phyloP scores from a whole-genome alignment of 1,139 yeast genomes.

The Nakaseomyces nivariensis region DNA sequence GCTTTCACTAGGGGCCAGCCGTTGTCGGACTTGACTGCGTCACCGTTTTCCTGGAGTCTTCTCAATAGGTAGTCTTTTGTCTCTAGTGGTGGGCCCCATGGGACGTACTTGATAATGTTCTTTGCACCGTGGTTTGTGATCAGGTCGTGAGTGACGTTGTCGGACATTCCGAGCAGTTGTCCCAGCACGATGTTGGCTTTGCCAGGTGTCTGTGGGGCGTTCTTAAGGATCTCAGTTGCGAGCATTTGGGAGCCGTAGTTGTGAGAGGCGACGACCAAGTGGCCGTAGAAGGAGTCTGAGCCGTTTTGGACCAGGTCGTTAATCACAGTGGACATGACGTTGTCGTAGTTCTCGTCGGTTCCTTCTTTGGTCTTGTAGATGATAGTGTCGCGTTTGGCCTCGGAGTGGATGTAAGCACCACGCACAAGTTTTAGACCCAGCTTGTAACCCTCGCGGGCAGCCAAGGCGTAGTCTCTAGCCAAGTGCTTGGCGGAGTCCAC shows the following conservation, averaged over 20 bases:
- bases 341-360: conserved; percentile 45
- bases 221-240: conserved; percentile 48
- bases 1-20: conserved; percentile 69
- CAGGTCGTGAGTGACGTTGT: conserved; percentile 70
- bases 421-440: conserved; percentile 90
- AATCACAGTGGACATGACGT: conserved; percentile 57
- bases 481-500: conserved; percentile 58
- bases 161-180: conserved; percentile 94
- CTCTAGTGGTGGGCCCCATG: conserved; percentile 97
- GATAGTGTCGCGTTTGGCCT: conserved; percentile 53
- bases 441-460: conserved; percentile 53
- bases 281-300: conserved; percentile 55
- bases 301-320: conserved; percentile 46
- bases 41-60: conserved; percentile 93
- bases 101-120: conserved; percentile 85
- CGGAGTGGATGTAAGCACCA: conserved; percentile 94
- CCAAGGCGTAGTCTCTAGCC: conserved; percentile 53
- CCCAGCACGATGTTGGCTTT: conserved; percentile 71
- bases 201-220: conserved; percentile 28
- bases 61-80: conserved; percentile 85
- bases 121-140: conserved; percentile 53
- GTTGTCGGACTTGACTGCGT: conserved; percentile 82
- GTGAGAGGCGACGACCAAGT: conserved; percentile 87
- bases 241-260: conserved; percentile 68
- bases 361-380: conserved; percentile 57